phyloP scores from a whole-genome alignment of 805 yeast species.

The Pichia californica region DNA sequence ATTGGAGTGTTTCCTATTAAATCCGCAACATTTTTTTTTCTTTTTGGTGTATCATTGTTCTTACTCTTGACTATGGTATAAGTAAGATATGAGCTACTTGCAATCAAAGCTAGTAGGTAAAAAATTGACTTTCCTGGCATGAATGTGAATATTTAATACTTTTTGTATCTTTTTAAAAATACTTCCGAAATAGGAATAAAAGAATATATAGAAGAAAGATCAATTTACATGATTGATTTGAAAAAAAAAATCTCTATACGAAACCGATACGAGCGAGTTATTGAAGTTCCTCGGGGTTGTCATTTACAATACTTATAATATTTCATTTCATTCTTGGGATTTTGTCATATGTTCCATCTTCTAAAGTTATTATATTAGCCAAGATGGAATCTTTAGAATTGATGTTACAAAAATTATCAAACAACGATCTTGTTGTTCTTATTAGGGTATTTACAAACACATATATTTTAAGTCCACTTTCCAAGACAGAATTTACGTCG shows the following conservation, averaged over 20 bases:
- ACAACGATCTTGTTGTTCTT: constrained; percentile 3
- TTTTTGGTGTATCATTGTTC: constrained; percentile 8
- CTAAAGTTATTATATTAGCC: no score
- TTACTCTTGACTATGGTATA: not conserved
- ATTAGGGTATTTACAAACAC: constrained; percentile 9
- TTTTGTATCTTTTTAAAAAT: no score
- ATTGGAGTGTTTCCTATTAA: constrained; percentile 89
- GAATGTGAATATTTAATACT: no score
- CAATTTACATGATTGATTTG: no score
- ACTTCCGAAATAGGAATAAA: no score
- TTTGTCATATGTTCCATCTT: not conserved
- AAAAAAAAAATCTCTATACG: no score
- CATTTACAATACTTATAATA: no score
- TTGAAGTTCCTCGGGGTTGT: no score
- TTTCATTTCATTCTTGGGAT: no score
- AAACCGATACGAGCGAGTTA: no score
- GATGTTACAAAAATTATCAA: not conserved
- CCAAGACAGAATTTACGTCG: constrained; percentile 16
- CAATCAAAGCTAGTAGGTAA: constrained; percentile 4
- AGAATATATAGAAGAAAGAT: no score
- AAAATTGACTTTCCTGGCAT: constrained; percentile 3
- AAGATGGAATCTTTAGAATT: no score
- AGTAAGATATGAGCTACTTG: constrained; percentile 7
- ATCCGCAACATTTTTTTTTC: constrained; percentile 32
- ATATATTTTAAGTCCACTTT: constrained; percentile 13